Conservation (phyloP, 2,329 filamentous ascomycete genomes). For the Aspergillus sp. region DNA sequence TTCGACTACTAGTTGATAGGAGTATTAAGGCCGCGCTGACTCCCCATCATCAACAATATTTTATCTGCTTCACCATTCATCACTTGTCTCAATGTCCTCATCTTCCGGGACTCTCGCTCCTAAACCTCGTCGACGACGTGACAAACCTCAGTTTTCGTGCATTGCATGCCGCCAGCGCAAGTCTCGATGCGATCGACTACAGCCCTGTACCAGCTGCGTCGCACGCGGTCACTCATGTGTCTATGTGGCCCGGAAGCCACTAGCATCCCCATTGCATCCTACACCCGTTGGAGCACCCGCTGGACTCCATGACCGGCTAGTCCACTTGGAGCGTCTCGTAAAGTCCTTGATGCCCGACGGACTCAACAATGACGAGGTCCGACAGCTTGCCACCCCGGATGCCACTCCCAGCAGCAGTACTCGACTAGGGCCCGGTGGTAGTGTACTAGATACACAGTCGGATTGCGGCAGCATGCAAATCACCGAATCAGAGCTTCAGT, state of each 20-base stretch:
- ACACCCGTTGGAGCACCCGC: too few relatives aligned
- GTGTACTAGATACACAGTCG: slow-evolving; percentile 7
- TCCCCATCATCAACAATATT: too few relatives aligned
- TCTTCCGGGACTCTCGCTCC: too few relatives aligned
- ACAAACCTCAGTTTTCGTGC: slow-evolving; percentile 40
- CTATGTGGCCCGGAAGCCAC: slow-evolving; percentile 33
- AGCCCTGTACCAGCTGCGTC: slow-evolving; percentile 59
- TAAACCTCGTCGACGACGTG: slow-evolving; percentile 28
- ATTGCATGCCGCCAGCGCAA: slow-evolving; percentile 39
- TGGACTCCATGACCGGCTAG: slow-evolving; percentile 59
- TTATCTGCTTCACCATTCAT: too few relatives aligned
- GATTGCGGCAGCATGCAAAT: slow-evolving; percentile 26
- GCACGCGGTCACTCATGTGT: slow-evolving; percentile 58
- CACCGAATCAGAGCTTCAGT: slow-evolving; percentile 22
- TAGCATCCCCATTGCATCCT: neutral
- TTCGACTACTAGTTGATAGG: too few relatives aligned
- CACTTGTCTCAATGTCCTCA: too few relatives aligned
- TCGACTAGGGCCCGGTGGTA: neutral
- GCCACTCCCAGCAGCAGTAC: neutral
- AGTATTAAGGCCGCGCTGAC: too few relatives aligned
- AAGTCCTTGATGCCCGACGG: slow-evolving; percentile 49
- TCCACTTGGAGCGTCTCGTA: slow-evolving; percentile 58
- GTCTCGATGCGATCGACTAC: slow-evolving; percentile 59
- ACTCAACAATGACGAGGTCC: neutral
- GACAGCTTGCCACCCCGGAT: neutral